These are phyloP conservation scores for Puccinia novopanici DNA, from an alignment of 1,284 basidiomycete species.

Conservation along the genomic window DNA sequence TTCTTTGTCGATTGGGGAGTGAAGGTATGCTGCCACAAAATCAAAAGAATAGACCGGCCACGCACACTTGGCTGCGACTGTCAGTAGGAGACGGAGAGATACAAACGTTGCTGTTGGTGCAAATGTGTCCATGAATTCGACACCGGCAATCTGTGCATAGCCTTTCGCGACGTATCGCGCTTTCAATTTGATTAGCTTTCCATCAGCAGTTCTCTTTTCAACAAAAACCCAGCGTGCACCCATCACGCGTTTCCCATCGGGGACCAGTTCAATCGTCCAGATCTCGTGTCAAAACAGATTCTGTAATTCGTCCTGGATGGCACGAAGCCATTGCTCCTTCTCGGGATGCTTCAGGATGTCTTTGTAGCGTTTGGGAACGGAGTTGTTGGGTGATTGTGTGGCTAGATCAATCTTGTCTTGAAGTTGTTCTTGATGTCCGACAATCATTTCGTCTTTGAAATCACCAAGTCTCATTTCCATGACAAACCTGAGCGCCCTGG, in stretches of 20 bases:
- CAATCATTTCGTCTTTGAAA: not conserved
- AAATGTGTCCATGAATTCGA: conserved; percentile 25
- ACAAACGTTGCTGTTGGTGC: conserved; percentile 32
- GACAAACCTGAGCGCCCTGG: not conserved
- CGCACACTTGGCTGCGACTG: not conserved
- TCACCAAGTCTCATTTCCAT: not conserved
- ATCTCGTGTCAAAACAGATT: not conserved
- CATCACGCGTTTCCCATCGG: not conserved
- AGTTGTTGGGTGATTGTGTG: not conserved
- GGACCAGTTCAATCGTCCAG: no score
- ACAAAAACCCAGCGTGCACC: conserved; percentile 11
- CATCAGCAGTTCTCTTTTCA: not conserved
- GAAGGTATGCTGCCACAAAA: conserved; percentile 26
- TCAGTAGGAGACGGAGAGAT: conserved; percentile 10
- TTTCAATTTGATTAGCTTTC: not conserved
- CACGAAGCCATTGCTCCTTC: not conserved
- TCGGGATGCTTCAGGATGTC: conserved; percentile 12
- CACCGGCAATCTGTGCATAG: not conserved
- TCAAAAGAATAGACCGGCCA: conserved; percentile 28
- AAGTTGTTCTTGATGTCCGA: not conserved
- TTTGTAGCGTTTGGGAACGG: not conserved
- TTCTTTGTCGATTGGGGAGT: conserved; percentile 30
- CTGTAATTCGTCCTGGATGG: conserved; percentile 1
- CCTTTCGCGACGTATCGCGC: conserved; percentile 20
- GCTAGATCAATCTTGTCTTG: not conserved